A percentile compares a stretch with the other conserved stretches of the same genome.
Evolutionary conservation across 352 stramenopile genomes (phyloP).

Genomic region (Phytophthora idaei): DNA sequence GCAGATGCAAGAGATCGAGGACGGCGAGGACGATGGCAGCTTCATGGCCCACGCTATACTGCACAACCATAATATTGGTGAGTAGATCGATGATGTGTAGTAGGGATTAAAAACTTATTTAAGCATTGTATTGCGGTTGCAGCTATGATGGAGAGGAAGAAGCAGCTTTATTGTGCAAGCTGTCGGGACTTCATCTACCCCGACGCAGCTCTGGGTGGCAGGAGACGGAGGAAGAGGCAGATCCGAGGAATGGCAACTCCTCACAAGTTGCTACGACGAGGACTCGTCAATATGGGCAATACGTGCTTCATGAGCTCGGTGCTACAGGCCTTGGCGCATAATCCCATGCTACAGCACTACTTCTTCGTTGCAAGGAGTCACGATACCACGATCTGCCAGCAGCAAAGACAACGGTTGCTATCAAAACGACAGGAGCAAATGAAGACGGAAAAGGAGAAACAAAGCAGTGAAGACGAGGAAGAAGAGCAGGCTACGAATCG

Average conservation of each 20-base stretch:
- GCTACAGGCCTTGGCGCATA: slow-evolving; percentile 74
- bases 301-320: slow-evolving; percentile 88
- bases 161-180: slow-evolving; percentile 60
- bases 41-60: slow-evolving; percentile 76
- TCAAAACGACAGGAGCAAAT: slow-evolving; percentile 32
- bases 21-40: slow-evolving; percentile 38
- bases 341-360: slow-evolving; percentile 71
- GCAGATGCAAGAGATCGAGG: slow-evolving; percentile 28
- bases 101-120: not conserved
- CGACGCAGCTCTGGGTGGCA: slow-evolving; percentile 24
- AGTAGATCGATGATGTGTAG: not conserved
- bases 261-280: slow-evolving; percentile 43
- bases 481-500: slow-evolving; percentile 8
- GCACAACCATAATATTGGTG: slow-evolving; percentile 65
- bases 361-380: slow-evolving; percentile 70
- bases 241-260: slow-evolving; percentile 17
- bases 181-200: slow-evolving; percentile 74
- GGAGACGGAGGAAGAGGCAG: slow-evolving; percentile 31
- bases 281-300: slow-evolving; percentile 87
- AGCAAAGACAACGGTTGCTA: slow-evolving; percentile 44
- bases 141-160: slow-evolving; percentile 55
- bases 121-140: slow-evolving; percentile 4
- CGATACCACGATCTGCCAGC: slow-evolving; percentile 67
- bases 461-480: slow-evolving; percentile 5
- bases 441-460: slow-evolving; percentile 17